Percentiles rank a stretch among this genome's conserved stretches.
Conservation (phyloP, 441 rosid genomes). For the Omphalea diandra region DNA sequence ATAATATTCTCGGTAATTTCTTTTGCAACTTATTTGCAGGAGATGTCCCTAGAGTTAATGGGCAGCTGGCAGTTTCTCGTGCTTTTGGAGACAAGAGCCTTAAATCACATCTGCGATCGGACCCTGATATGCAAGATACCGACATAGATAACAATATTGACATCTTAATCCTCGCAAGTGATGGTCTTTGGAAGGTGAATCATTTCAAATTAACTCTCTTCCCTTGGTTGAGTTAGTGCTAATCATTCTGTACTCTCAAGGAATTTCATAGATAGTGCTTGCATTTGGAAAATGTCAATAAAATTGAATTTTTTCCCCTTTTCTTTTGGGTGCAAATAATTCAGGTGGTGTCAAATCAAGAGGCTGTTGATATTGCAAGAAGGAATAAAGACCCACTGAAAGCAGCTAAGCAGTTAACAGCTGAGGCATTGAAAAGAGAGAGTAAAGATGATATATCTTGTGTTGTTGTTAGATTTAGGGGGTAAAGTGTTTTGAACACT, state of each 20-base stretch:
- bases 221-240: not conserved
- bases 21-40: constrained; percentile 43
- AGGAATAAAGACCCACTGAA: constrained; percentile 71
- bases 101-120: constrained; percentile 88
- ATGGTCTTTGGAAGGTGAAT: constrained; percentile 94
- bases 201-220: constrained; percentile 5
- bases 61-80: constrained; percentile 94
- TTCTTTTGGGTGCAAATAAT: constrained; percentile 15
- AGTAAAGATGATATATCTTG: constrained; percentile 95
- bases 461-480: constrained; percentile 70
- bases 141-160: constrained; percentile 46
- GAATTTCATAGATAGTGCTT: constrained; percentile 10
- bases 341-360: constrained; percentile 89
- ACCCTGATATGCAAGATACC: constrained; percentile 61
- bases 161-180: constrained; percentile 77
- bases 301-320: not conserved
- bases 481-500: constrained; percentile 30
- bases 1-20: constrained; percentile 8
- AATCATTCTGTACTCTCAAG: not conserved
- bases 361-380: constrained; percentile 80
- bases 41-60: constrained; percentile 92
- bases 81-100: constrained; percentile 95
- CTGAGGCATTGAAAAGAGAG: constrained; percentile 75
- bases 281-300: constrained; percentile 6
- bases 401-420: constrained; percentile 81